A percentile compares a stretch with the other conserved stretches of the same genome.
phyloP scores from a whole-genome alignment of 805 yeast species.

The Yarrowia osloensis region DNA sequence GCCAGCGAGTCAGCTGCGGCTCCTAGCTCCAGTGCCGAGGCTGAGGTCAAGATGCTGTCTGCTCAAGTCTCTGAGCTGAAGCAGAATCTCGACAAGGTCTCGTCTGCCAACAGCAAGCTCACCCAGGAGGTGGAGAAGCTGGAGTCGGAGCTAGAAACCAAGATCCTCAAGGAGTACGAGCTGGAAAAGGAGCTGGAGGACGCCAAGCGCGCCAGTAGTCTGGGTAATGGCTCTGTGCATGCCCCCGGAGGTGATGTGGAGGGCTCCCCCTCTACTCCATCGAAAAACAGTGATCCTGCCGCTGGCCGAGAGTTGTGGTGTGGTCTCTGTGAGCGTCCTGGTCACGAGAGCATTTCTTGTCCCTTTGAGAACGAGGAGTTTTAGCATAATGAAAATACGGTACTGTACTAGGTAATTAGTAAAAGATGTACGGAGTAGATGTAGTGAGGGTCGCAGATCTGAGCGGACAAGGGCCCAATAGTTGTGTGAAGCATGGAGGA shows the following conservation, averaged over 20 bases:
- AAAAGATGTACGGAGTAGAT: no score
- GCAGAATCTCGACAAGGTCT: slow-evolving; percentile 6
- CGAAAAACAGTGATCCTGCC: slow-evolving; percentile 55
- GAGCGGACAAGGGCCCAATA: no score
- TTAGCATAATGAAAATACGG: slow-evolving; percentile 36
- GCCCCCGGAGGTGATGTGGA: neutral
- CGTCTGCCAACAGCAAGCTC: slow-evolving; percentile 7
- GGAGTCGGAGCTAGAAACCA: slow-evolving; percentile 38
- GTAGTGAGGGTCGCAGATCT: no score
- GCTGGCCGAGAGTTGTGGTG: slow-evolving; percentile 84
- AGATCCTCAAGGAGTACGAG: slow-evolving; percentile 40
- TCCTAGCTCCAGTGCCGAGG: slow-evolving; percentile 11
- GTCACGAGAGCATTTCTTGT: slow-evolving; percentile 85
- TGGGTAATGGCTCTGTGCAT: neutral
- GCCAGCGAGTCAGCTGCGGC: neutral
- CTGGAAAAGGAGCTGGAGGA: slow-evolving; percentile 39
- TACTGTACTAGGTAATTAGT: no score
- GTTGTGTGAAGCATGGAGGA: no score
- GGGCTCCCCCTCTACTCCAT: neutral
- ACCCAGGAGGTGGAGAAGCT: slow-evolving; percentile 38
- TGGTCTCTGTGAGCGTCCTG: slow-evolving; percentile 86
- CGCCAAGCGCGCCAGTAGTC: slow-evolving; percentile 8
- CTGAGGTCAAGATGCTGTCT: slow-evolving; percentile 13
- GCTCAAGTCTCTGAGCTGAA: slow-evolving; percentile 14
- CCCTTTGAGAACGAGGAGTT: slow-evolving; percentile 73